A percentile compares a stretch with the other conserved stretches of the same genome.
These are phyloP conservation scores for Parasarocladium wereldwijsianum DNA, from an alignment of 2,329 filamentous ascomycete species.

Conservation along the genomic window DNA sequence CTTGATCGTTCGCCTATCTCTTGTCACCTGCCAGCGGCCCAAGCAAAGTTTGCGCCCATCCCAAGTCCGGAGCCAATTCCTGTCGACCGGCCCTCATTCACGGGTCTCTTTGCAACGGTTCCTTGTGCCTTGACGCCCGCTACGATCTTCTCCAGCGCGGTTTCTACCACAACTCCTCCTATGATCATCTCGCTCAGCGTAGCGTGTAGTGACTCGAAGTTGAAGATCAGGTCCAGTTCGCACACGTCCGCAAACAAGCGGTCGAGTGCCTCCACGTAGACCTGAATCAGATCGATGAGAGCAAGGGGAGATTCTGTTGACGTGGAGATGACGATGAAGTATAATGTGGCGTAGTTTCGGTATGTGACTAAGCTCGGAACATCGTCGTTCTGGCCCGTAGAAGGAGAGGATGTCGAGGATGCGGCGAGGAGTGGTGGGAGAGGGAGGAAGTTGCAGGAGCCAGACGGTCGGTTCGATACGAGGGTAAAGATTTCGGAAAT, in stretches of 20 bases:
- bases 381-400: constrained; percentile 62
- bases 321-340: constrained; percentile 96
- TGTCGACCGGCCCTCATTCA: constrained; percentile 48
- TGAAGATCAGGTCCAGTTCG: constrained; percentile 96
- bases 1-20: constrained; percentile 1
- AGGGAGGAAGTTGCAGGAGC: constrained; percentile 94
- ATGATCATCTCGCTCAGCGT: constrained; percentile 89
- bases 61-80: constrained; percentile 34
- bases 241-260: constrained; percentile 96
- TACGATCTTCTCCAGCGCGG: constrained; percentile 75
- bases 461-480: constrained; percentile 79
- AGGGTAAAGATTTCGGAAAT: constrained; percentile 96
- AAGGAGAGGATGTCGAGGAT: constrained; percentile 48
- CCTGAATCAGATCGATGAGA: constrained; percentile 90
- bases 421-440: constrained; percentile 50
- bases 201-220: constrained; percentile 92
- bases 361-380: constrained; percentile 93
- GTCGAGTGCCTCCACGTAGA: constrained; percentile 92
- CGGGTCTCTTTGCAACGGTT: constrained; percentile 62
- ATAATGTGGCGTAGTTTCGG: constrained; percentile 93
- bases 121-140: constrained; percentile 68
- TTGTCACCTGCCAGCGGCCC: constrained; percentile 23
- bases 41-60: constrained; percentile 45
- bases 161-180: constrained; percentile 88
- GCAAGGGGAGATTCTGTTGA: constrained; percentile 92